Evolutionary conservation across 225 moss, liverwort and hornwort species (phyloP), one percentile per base, ranked within the genome.

Genomic region (Polytrichum formosum): DNA sequence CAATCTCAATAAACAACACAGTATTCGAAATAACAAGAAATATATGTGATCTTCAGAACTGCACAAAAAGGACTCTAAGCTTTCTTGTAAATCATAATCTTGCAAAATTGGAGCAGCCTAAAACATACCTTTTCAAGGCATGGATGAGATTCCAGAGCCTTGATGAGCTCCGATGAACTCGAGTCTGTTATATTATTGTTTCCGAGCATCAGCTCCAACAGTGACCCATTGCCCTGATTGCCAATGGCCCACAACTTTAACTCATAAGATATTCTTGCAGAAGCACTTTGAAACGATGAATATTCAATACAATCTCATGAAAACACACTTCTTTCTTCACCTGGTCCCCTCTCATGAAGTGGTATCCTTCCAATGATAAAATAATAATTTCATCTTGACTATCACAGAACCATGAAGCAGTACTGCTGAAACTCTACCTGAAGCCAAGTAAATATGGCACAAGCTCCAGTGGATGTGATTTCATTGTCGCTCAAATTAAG

Each of bases 401-500:
- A 19, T 58, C 58, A 20, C 58, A 58, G 20, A 23, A 58, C n/a
- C 23, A 20, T 20, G 7, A 21, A 23, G 23, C 2, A 22, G 22
- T 26, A 2, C 31, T 27, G 27, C 56, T 55, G 8, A 26, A 13
- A 58, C 53, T 69, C 30, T 74, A 84, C 87, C 87, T 87, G 73
- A 18, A 87, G 72, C 87, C 84, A 87, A 68, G 76, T 63, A 73
- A 87, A 84, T 30, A 84, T 70, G 23, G 74, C 73, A 67, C 76
- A 68, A 70, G 84, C 87, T 72, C 87, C 87, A 29, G 71, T 54
- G 76, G 84, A 79, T 26, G 87, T 71, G 31, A 87, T 76, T 55
- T 78, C 71, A 74, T 87, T 87, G n/a, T 77, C 84, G 72, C 72
- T 78, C 76, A 87, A 70, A 68, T 87, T 81, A 28, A 87, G 79